A percentile compares a stretch with the other conserved stretches of the same genome.
Conservation (phyloP, 257 asterid species). For the Petunia secreta region DNA sequence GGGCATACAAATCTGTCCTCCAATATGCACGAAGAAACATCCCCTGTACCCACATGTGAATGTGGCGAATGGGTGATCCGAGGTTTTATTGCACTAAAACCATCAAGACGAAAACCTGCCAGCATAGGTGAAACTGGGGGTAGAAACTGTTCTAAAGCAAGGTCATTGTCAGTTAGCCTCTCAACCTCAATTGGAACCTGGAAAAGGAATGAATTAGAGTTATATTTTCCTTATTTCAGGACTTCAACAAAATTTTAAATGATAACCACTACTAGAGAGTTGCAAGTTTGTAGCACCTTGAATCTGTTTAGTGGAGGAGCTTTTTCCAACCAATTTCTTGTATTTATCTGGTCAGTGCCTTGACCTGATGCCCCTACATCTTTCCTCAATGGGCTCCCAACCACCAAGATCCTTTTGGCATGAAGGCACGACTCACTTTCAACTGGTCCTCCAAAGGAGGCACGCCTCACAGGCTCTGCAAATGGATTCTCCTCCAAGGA, state of each 20-base stretch:
- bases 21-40: conserved; percentile 42
- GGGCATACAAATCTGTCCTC: conserved; percentile 87
- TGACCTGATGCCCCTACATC: conserved; percentile 62
- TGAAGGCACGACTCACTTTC: conserved; percentile 87
- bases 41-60: conserved; percentile 45
- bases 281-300: conserved; percentile 59
- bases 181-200: conserved; percentile 97
- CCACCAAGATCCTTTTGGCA: conserved; percentile 78
- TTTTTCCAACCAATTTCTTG: conserved; percentile 86
- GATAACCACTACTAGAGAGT: neutral
- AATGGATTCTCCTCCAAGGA: conserved; percentile 92
- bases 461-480: conserved; percentile 66
- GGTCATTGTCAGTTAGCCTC: conserved; percentile 71
- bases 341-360: conserved; percentile 67
- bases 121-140: conserved; percentile 81
- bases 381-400: conserved; percentile 61
- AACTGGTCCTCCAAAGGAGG: conserved; percentile 81
- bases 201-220: conserved; percentile 33
- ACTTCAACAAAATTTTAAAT: conserved; percentile 7
- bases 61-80: conserved; percentile 82
- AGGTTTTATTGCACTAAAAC: conserved; percentile 82
- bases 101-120: conserved; percentile 97
- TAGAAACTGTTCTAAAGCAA: conserved; percentile 83
- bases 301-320: conserved; percentile 76
- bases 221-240: conserved; percentile 5